Percentiles rank a stretch among this genome's conserved stretches.
These are phyloP conservation scores for Cyberlindnera sargentensis DNA, from an alignment of 805 yeast species.

Conservation along the genomic window DNA sequence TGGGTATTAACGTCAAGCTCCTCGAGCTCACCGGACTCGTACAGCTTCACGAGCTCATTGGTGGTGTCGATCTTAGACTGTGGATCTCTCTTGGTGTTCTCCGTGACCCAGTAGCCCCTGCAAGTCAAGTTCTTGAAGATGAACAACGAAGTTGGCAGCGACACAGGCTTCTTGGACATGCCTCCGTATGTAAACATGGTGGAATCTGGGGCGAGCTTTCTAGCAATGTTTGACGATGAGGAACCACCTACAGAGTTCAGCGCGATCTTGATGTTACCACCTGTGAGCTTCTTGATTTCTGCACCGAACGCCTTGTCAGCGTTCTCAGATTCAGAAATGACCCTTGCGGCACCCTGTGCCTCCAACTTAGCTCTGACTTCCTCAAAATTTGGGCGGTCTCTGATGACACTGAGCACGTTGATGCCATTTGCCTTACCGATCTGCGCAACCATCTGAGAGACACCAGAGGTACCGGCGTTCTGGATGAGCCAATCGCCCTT, in stretches of 20 bases:
- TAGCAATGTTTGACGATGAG: slow-evolving; percentile 71
- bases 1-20: slow-evolving; percentile 30
- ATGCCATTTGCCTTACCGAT: slow-evolving; percentile 71
- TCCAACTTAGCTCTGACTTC: slow-evolving; percentile 47
- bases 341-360: slow-evolving; percentile 73
- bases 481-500: slow-evolving; percentile 83
- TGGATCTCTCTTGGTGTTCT: slow-evolving; percentile 53
- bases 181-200: slow-evolving; percentile 91
- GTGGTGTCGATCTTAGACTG: slow-evolving; percentile 51
- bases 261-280: slow-evolving; percentile 61
- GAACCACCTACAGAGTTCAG: slow-evolving; percentile 93
- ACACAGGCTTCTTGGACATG: slow-evolving; percentile 93
- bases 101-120: slow-evolving; percentile 91
- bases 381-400: slow-evolving; percentile 79
- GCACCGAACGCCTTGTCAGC: slow-evolving; percentile 59
- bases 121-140: slow-evolving; percentile 85
- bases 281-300: slow-evolving; percentile 47
- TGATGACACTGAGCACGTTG: slow-evolving; percentile 79
- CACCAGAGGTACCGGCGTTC: slow-evolving; percentile 95
- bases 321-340: slow-evolving; percentile 84
- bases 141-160: slow-evolving; percentile 80
- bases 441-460: slow-evolving; percentile 87
- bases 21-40: slow-evolving; percentile 47
- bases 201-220: slow-evolving; percentile 72
- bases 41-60: slow-evolving; percentile 46